Percentiles rank a stretch among this genome's conserved stretches.
phyloP scores from a whole-genome alignment of 768 basidiomycete species.

The Strobilomyces echinocephalus region DNA sequence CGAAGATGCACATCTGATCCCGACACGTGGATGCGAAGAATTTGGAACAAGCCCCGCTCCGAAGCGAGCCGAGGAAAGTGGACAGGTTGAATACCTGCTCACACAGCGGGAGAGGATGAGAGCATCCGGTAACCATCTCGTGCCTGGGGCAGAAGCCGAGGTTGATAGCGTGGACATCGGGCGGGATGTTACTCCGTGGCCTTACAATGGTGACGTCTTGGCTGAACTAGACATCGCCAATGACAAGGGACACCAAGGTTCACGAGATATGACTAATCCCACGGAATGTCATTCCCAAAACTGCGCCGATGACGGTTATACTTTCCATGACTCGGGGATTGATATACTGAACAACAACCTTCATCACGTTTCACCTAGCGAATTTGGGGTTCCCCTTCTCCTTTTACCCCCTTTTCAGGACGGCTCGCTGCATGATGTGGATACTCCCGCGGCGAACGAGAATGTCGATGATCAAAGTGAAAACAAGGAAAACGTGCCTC shows the following conservation, averaged over 20 bases:
- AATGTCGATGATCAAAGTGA: slow-evolving; percentile 6
- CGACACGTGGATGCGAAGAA: slow-evolving; percentile 18
- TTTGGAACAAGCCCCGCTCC: slow-evolving; percentile 27
- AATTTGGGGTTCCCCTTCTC: slow-evolving; percentile 2
- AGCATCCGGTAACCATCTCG: slow-evolving; percentile 2
- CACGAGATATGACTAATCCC: background rate
- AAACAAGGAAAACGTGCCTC: slow-evolving; percentile 18
- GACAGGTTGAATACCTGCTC: slow-evolving; percentile 20
- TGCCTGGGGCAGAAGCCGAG: background rate
- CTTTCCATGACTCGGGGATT: slow-evolving; percentile 15
- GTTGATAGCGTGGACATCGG: background rate
- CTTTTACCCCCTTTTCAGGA: slow-evolving; percentile 10
- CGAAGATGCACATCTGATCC: slow-evolving; percentile 7
- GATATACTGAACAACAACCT: slow-evolving; percentile 10
- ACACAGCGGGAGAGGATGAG: slow-evolving; percentile 23
- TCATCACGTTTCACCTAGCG: slow-evolving; percentile 1
- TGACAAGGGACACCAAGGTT: background rate
- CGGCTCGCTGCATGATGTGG: background rate
- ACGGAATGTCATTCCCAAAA: background rate
- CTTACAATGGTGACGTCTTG: background rate
- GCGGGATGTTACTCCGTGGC: background rate
- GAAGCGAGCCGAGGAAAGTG: slow-evolving; percentile 8
- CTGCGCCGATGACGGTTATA: background rate
- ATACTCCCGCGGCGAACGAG: slow-evolving; percentile 11
- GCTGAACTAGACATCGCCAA: background rate